These are phyloP conservation scores for Albophoma yamanashiensis DNA, from an alignment of 2,329 filamentous ascomycete species.

Conservation along the genomic window DNA sequence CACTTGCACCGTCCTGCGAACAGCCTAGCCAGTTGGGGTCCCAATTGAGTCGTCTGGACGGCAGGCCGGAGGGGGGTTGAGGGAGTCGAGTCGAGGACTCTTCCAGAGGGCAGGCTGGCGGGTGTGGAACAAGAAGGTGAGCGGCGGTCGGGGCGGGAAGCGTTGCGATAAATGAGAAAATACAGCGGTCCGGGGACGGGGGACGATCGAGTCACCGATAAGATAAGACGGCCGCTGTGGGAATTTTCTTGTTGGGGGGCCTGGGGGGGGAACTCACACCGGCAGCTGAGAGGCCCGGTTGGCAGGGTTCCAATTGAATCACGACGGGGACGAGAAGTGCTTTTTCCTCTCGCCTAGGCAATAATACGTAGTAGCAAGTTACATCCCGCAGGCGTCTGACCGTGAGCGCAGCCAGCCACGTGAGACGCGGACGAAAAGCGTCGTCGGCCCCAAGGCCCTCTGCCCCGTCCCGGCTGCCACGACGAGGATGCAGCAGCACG, in stretches of 20 bases:
- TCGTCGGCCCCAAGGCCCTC: neutral
- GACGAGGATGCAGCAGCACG: neutral
- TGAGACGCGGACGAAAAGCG: neutral
- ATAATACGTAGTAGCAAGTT: too few relatives aligned
- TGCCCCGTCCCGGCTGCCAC: neutral
- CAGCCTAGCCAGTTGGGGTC: constrained; percentile 18
- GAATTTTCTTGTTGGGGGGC: neutral
- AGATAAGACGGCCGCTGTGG: neutral
- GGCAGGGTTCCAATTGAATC: neutral
- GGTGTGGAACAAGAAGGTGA: constrained; percentile 6
- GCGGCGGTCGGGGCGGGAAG: constrained; percentile 1
- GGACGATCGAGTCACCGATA: constrained; percentile 5
- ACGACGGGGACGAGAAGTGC: neutral
- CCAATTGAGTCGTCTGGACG: constrained; percentile 15
- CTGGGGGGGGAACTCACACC: too few relatives aligned
- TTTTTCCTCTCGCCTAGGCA: neutral
- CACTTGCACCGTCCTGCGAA: constrained; percentile 23
- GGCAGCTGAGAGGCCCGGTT: too few relatives aligned
- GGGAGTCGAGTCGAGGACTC: constrained; percentile 15
- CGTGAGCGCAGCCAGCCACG: neutral
- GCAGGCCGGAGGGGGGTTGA: constrained; percentile 7
- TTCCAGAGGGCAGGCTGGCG: constrained; percentile 6
- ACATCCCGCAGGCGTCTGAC: neutral
- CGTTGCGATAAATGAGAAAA: constrained; percentile 6
- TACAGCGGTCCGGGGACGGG: constrained; percentile 11